phyloP scores from a whole-genome alignment of 2,329 filamentous ascomycete species.

The Penicillium decumbens region DNA sequence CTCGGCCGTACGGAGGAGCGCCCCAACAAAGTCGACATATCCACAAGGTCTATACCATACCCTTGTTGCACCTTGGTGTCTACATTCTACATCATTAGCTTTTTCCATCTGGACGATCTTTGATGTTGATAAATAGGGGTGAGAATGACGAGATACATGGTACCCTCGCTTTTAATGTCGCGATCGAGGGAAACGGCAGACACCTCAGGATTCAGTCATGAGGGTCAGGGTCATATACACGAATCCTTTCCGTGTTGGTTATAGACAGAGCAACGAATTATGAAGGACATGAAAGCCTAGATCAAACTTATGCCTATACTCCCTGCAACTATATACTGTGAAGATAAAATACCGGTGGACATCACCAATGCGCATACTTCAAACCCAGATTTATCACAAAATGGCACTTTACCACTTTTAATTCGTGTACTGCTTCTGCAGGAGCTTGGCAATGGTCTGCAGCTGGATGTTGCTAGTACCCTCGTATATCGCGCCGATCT shows the following conservation, averaged over 20 bases:
- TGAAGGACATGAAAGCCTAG: neutral
- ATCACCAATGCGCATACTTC: neutral
- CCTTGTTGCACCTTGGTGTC: neutral
- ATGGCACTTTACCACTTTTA: constrained; percentile 30
- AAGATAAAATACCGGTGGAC: constrained; percentile 1
- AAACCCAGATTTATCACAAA: neutral
- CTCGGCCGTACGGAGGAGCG: neutral
- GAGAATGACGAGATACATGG: neutral
- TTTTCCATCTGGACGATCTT: neutral
- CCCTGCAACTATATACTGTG: constrained; percentile 4
- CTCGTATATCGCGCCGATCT: constrained; percentile 98
- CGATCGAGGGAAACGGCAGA: neutral
- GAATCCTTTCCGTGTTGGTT: neutral
- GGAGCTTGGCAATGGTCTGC: constrained; percentile 64
- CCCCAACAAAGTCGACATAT: neutral
- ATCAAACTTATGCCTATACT: constrained; percentile 2
- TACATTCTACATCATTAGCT: no score
- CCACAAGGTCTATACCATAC: neutral
- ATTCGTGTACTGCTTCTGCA: constrained; percentile 65
- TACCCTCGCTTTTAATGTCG: neutral
- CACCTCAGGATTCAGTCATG: neutral
- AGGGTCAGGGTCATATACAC: neutral
- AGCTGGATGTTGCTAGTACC: constrained; percentile 67
- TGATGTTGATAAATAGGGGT: neutral
- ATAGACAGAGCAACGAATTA: neutral